Evolutionary conservation across 106 monocot species (phyloP).

Genomic region (Acorus calamus): DNA sequence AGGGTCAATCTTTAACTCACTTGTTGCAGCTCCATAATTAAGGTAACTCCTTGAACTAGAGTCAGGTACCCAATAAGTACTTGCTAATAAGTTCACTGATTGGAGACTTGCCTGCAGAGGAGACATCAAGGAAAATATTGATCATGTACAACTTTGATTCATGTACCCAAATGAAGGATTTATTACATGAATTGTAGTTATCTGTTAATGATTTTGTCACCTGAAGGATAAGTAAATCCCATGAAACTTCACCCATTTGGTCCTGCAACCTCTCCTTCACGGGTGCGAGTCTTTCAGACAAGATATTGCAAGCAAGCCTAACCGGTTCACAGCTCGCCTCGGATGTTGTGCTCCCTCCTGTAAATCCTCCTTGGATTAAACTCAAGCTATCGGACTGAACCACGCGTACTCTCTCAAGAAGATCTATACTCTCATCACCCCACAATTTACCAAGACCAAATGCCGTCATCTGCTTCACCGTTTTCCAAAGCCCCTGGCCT

Average conservation of each 20-base stretch:
- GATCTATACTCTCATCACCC: conserved; percentile 20
- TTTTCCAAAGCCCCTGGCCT: conserved; percentile 89
- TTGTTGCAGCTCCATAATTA: conserved; percentile 79
- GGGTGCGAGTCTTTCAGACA: conserved; percentile 42
- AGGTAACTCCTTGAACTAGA: conserved; percentile 25
- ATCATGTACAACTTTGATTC: too few species aligned
- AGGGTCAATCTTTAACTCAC: too few species aligned
- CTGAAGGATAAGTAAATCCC: conserved; percentile 52
- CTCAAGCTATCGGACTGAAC: conserved; percentile 79
- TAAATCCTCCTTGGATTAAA: conserved; percentile 65
- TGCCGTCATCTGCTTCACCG: conserved; percentile 76
- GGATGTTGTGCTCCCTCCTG: conserved; percentile 73
- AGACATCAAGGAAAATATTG: too few species aligned
- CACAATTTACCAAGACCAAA: conserved; percentile 58
- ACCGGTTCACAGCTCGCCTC: conserved; percentile 78
- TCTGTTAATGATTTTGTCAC: too few species aligned
- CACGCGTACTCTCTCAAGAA: conserved; percentile 51
- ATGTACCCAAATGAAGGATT: too few species aligned
- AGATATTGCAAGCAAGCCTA: conserved; percentile 41
- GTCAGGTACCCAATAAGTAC: conserved; percentile 45
- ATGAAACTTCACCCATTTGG: conserved; percentile 26
- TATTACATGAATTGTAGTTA: too few species aligned
- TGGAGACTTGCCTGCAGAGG: conserved; percentile 44
- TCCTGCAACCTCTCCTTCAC: conserved; percentile 39
- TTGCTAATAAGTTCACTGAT: conserved; percentile 54